Evolutionary conservation across 495 filamentous ascomycete species (phyloP), one percentile per base, ranked within the genome.

Genomic region (Aspergillus indologenus): DNA sequence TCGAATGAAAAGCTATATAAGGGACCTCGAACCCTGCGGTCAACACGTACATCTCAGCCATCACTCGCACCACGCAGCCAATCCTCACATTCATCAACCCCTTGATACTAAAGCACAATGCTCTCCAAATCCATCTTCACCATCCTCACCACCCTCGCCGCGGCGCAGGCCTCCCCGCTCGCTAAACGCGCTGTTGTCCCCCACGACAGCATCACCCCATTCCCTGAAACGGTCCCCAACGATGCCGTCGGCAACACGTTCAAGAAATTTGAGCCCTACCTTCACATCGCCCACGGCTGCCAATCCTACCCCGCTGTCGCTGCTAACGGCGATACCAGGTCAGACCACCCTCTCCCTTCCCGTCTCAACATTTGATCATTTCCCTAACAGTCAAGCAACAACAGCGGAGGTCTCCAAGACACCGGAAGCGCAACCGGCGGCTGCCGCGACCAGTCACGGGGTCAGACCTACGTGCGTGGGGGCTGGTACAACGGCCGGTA

Each of bases 211-310:
- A 48, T 56, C 54, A 12, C 44, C 18, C 54, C 44, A 0, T 56
- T 56, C 45, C 12, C 54, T 15, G 54, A 48, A n/a, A 22, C 54
- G 14, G 45, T 56, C 23, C 54, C 54, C 12, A 22, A 48, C 19
- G 7, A 18, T n/a, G 54, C 54, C 45, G 48, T 29, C 2, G 54
- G 54, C n/a, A 56, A 56, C 24, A 22, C 45, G 1, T 56, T 20
- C 24, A 56, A 56, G 45, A 56, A 26, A n/a, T 56, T 56, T 23
- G 44, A 47, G 54, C 54, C 54, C 8, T 56, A 20, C 19, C 44
- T 56, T 20, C 54, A 56, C 24, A 56, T 56, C 45, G 54, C 54
- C 9, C 54, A 56, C n/a, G 54, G 54, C 23, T 56, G 54, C 24
- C 54, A 56, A 18, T 56, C 54, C 5, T 56, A 56, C 54, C 54